Base-by-base conservation (phyloP, 2,329 filamentous ascomycete species). In the Coleophoma eucalyptorum region DNA sequence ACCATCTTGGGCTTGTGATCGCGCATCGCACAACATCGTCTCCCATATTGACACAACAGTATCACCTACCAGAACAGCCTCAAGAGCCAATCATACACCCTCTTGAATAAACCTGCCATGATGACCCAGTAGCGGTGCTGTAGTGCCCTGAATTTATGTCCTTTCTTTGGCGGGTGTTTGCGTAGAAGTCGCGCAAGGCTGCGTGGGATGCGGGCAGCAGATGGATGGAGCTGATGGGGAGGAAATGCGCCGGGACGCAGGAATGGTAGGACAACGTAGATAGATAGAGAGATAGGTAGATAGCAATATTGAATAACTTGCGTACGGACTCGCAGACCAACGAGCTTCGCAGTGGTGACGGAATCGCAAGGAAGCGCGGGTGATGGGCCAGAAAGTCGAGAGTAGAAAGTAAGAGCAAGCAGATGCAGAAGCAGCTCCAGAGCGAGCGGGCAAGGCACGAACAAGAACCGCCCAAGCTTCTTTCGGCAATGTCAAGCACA, bases 1-100 rank as follows among this genome's bases (percentile, higher is more conserved):
- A n/a, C 5, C 26, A 26, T 26, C 26, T n/a, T 46, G 32, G 50
- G 44, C 21, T 52, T 51, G 46, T 50, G 19, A 41, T 46, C 21
- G 53, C 50, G 42, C 33, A 52, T 53, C 34, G 55, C 50, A 53
- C 48, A 46, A 44, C 50, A 43, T 8, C 44, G 49, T 34, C 45
- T 43, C 32, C 33, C 11, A 32, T 37, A 46, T 43, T 52, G 34
- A 43, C 40, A 48, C 49, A 50, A 43, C 54, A 58, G 49, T 43
- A 46, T 34, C 26, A 80, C 83, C 77, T 66, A 97, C 93, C 94
- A 99, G 75, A 99, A 97, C 66, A 94, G 89, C 78, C 93, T 87
- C 75, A 99, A 77, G 70, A 97, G 79, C 93, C 93, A 97, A 83
- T 97, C 94, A 79, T 97, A 97, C 71, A 99, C 86, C 74, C 86